These are phyloP conservation scores for Gossypium lobatum DNA, from an alignment of 441 rosid genomes.

Conservation along the genomic window DNA sequence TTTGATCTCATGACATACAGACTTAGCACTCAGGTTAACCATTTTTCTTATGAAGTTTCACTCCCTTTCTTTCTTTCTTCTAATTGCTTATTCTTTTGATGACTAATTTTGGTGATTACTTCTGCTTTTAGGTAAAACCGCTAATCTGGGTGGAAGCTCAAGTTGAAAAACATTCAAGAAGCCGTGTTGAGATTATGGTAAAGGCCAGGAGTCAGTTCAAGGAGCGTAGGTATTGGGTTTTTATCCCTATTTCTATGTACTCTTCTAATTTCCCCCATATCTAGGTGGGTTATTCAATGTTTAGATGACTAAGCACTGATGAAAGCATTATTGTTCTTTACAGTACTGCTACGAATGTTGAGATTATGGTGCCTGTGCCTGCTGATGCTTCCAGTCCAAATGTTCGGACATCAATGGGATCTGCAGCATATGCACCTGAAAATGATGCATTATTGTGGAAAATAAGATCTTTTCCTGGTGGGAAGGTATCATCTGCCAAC, in stretches of 20 bases:
- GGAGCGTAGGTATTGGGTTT: conserved; percentile 73
- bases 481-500: conserved; percentile 49
- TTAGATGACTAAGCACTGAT: conserved; percentile 16
- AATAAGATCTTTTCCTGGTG: conserved; percentile 94
- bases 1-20: conserved; percentile 79
- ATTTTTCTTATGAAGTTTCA: conserved; percentile 14
- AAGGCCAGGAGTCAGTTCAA: conserved; percentile 98
- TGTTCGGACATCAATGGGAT: conserved; percentile 90
- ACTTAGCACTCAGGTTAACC: conserved; percentile 65
- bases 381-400: conserved; percentile 87
- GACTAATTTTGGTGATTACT: background rate
- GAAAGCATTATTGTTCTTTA: conserved; percentile 8
- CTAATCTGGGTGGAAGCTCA: conserved; percentile 99
- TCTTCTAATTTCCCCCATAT: conserved; percentile 1
- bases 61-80: background rate
- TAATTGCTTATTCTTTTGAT: background rate
- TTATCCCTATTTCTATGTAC: background rate
- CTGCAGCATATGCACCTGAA: conserved; percentile 94
- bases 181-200: conserved; percentile 89
- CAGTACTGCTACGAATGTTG: conserved; percentile 97
- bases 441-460: conserved; percentile 92
- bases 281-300: background rate
- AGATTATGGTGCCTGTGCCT: conserved; percentile 92
- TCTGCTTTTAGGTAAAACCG: conserved; percentile 70
- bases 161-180: conserved; percentile 95